Evolutionary conservation across 192 early-diverging fungal species (phyloP), one percentile per base, ranked within the genome.

Genomic region (Coemansia erecta): DNA sequence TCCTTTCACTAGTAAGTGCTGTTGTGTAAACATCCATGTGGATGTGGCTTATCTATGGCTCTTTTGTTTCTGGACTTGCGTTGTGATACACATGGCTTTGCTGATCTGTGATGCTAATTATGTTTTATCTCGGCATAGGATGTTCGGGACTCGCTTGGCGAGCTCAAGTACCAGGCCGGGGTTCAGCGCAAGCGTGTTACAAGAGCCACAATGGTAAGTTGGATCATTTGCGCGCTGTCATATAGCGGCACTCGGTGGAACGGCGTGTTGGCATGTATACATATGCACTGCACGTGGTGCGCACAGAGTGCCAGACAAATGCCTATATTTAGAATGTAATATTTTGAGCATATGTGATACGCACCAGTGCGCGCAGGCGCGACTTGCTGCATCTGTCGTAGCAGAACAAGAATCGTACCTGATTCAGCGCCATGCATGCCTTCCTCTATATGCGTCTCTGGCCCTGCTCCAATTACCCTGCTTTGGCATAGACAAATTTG

Each of bases 181-280:
- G 37, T 70, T 17, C 44, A 70, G 61, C 73, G 73, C 44, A 70
- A 70, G 58, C 73, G 73, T 21, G 68, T 77, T 19, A 77, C 73
- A 12, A 70, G 64, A 56, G 73, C 73, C 14, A 45, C 73, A 66
- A 77, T 77, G 73, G 68, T 67, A 76, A 66, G 73, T n/a, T 35
- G 11, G 12, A 19, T 58, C 39, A 15, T 40, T 50, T 41, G 12
- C 41, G 31, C 12, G 37, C 50, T 42, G 4, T 9, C 50, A 18
- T 45, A 18, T 45, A 3, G n/a, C 43, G 19, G 35, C 3, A 18
- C n/a, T 45, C 43, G 4, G 19, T 45, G n/a, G n/a, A 12, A 3
- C n/a, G 43, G 3, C 9, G n/a, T 45, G 19, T 45, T 45, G 43
- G 15, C 43, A 45, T 45, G 48, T 50, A n/a, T 28, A 28, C 12